Conservation (phyloP, 2,329 filamentous ascomycete species). For the Colletotrichum sojae region DNA sequence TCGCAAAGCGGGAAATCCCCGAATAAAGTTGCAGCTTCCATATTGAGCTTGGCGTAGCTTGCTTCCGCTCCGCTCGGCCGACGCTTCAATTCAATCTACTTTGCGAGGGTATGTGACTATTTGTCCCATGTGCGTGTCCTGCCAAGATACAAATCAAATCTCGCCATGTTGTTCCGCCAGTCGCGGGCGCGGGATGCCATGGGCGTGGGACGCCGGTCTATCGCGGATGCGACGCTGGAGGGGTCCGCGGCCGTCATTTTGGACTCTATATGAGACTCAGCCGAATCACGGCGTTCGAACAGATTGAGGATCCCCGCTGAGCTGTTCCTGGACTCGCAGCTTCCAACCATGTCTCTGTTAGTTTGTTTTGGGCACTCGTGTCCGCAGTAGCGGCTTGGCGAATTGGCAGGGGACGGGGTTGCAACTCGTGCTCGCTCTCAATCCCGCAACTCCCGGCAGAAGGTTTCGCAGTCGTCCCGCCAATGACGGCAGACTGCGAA, state of each 20-base stretch:
- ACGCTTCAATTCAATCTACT: constrained; percentile 13
- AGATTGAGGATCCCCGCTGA: background rate
- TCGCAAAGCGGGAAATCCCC: constrained; percentile 4
- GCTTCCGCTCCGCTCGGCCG: constrained; percentile 37
- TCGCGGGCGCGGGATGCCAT: constrained; percentile 4
- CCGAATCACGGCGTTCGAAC: background rate
- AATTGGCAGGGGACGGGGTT: constrained; percentile 1
- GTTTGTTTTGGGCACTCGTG: constrained; percentile 23
- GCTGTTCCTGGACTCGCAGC: background rate
- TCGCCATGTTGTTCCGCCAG: constrained; percentile 35
- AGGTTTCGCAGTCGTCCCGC: constrained; percentile 12
- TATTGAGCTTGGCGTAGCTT: background rate
- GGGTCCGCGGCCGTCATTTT: background rate
- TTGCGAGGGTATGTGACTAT: too few relatives aligned
- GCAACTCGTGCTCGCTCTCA: background rate
- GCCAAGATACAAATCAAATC: constrained; percentile 17
- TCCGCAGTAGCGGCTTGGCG: constrained; percentile 33
- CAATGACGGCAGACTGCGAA: background rate
- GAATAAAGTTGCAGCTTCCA: background rate
- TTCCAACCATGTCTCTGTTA: too few relatives aligned
- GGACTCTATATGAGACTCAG: constrained; percentile 31
- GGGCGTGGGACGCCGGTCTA: background rate
- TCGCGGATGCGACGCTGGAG: constrained; percentile 10
- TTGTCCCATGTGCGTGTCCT: background rate
- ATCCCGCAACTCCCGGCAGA: constrained; percentile 21